Base-by-base conservation (phyloP, 805 yeast species). In the Pichia exigua region DNA sequence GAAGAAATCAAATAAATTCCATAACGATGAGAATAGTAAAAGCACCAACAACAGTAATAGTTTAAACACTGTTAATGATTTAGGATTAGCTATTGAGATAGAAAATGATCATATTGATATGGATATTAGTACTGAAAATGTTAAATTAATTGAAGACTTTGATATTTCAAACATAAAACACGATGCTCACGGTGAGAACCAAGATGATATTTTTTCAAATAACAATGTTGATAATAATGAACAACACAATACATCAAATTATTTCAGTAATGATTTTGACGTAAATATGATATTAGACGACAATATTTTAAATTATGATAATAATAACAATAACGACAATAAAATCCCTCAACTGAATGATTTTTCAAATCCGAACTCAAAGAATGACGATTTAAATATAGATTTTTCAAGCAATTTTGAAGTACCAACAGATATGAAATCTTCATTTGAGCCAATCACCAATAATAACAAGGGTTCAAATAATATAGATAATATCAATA, bases 31-130 rank as follows among this genome's bases (percentile, higher is more conserved):
- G 13, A 13, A 12, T 30, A 13, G 12, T 7, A 11, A 12, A 30
- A 30, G 13, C 30, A 28, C 13, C 13, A 13, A 13, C 12, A 32
- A 35, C n/a, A n/a, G 3, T 35, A 17, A 35, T 11, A 35, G n/a
- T 35, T n/a, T 9, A 10, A 35, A 35, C 6, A 35, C 3, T 35
- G 5, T 9, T 4, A 35, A 17, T 15, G 50, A 55, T 42, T 59
- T 54, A 30, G 56, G 54, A 4, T 46, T 59, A n/a, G 63, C 60
- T 42, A 54, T 59, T 38, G 61, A 60, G 7, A 5, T 27, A 21
- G 27, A 24, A n/a, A 32, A 44, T 18, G 17, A 47, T 20, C 39
- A 47, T 28, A 20, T 17, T 18, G 28, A 26, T 12, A 18, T 26
- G 22, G 44, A 46, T 27, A 39, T 21, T 2, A 28, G 39, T 30